These are phyloP conservation scores for Fomitopsis schrenkii DNA, from an alignment of 1,284 basidiomycete species.

Conservation along the genomic window DNA sequence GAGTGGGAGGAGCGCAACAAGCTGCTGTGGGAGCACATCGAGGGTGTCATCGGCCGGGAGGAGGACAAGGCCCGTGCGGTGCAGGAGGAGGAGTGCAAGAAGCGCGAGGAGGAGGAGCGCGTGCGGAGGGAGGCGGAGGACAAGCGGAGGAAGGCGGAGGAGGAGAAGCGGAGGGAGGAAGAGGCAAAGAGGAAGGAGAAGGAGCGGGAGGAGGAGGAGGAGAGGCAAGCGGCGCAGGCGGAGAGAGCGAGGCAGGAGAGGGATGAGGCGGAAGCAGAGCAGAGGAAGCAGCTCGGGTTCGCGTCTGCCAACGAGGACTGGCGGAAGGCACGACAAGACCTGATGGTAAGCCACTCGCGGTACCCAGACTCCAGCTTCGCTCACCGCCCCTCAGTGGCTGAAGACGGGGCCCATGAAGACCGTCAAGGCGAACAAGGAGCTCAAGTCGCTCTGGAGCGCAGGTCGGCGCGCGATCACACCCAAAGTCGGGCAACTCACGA, in stretches of 20 bases:
- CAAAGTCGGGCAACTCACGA: conserved; percentile 90
- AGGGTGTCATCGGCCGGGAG: conserved; percentile 58
- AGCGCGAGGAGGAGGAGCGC: conserved; percentile 35
- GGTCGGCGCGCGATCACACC: conserved; percentile 85
- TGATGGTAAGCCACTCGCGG: conserved; percentile 43
- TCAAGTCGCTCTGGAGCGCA: conserved; percentile 55
- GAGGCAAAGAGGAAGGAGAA: conserved; percentile 29
- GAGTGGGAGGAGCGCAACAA: conserved; percentile 51
- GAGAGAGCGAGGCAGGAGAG: conserved; percentile 24
- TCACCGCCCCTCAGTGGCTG: conserved; percentile 41
- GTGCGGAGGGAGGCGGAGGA: conserved; percentile 33
- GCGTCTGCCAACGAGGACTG: conserved; percentile 64
- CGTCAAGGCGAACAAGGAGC: conserved; percentile 62
- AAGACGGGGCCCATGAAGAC: conserved; percentile 73
- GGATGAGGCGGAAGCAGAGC: conserved; percentile 23
- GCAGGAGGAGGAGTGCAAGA: conserved; percentile 49
- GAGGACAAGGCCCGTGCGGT: conserved; percentile 53
- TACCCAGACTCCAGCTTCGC: background rate
- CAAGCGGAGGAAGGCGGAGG: conserved; percentile 33
- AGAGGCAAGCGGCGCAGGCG: conserved; percentile 23
- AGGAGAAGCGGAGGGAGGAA: conserved; percentile 31
- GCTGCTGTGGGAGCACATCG: conserved; percentile 54
- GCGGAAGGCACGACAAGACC: conserved; percentile 53
- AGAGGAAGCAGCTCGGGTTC: conserved; percentile 40
- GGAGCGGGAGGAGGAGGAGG: conserved; percentile 20